Percentiles rank a stretch among this genome's conserved stretches.
These are phyloP conservation scores for Aspergillus pseudonomiae DNA, from an alignment of 2,329 filamentous ascomycete species.

Conservation along the genomic window DNA sequence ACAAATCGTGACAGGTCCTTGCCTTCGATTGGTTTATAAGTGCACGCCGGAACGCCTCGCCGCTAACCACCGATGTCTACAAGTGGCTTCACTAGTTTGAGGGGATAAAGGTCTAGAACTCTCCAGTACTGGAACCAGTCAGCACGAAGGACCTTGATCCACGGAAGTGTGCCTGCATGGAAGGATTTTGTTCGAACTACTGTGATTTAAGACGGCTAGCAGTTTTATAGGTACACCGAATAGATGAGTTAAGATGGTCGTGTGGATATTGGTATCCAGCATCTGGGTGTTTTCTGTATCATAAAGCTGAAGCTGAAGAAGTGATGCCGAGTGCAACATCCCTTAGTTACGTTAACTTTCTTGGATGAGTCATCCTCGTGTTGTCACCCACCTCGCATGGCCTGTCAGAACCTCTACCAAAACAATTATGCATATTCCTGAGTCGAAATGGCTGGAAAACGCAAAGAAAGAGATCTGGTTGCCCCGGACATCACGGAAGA, in stretches of 20 bases:
- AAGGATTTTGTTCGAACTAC: background rate
- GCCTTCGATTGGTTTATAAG: background rate
- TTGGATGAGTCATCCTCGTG: background rate
- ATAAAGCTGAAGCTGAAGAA: background rate
- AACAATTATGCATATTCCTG: background rate
- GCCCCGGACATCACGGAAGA: conserved; percentile 39
- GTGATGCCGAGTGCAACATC: background rate
- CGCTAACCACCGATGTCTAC: background rate
- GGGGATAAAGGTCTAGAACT: background rate
- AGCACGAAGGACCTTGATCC: background rate
- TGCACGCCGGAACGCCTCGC: background rate
- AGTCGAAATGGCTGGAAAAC: conserved; percentile 9
- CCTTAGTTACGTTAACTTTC: background rate
- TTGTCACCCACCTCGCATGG: background rate
- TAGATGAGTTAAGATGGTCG: no score
- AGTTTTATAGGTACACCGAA: background rate
- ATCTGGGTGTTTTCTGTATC: background rate
- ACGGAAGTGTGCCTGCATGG: background rate
- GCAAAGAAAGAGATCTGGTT: conserved; percentile 5
- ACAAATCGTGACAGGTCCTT: background rate
- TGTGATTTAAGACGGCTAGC: background rate
- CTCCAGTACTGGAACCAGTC: background rate
- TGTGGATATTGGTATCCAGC: background rate
- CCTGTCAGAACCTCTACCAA: background rate
- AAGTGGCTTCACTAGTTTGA: background rate